phyloP scores from a whole-genome alignment of 257 asterid genomes.

The Nicotiana noctiflora region DNA sequence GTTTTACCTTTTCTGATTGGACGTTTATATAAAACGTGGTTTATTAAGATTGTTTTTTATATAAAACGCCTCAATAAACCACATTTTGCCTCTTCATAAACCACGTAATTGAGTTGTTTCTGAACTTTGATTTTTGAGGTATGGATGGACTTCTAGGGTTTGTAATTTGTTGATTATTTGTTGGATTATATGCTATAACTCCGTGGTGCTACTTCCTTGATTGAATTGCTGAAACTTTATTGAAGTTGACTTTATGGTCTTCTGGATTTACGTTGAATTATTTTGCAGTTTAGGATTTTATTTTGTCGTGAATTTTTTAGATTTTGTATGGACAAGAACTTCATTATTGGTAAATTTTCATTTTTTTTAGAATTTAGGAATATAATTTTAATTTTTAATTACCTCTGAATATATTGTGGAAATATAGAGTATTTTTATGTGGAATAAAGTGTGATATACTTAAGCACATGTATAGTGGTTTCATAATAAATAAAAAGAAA shows the following conservation, averaged over 20 bases:
- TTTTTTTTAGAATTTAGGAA: background rate
- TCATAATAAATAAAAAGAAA: background rate
- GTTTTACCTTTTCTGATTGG: no score
- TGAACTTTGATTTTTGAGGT: background rate
- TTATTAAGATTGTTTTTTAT: no score
- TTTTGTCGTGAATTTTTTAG: background rate
- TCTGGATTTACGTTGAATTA: background rate
- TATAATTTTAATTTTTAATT: background rate
- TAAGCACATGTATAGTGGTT: background rate
- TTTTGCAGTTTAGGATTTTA: background rate
- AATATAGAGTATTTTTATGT: background rate
- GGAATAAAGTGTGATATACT: background rate
- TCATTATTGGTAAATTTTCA: background rate
- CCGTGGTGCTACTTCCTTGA: background rate
- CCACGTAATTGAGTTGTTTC: background rate
- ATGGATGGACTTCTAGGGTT: background rate
- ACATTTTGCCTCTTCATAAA: no score
- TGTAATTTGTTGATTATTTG: background rate
- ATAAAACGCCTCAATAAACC: no score
- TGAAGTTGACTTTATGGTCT: conserved; percentile 1
- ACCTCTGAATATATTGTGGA: background rate
- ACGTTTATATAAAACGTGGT: no score
- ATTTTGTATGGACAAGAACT: background rate
- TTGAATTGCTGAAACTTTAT: conserved; percentile 5
- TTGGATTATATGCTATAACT: background rate